Evolutionary conservation across 345 rosid genomes (phyloP), one percentile per base, ranked within the genome.

Genomic region (Pistacia vera): DNA sequence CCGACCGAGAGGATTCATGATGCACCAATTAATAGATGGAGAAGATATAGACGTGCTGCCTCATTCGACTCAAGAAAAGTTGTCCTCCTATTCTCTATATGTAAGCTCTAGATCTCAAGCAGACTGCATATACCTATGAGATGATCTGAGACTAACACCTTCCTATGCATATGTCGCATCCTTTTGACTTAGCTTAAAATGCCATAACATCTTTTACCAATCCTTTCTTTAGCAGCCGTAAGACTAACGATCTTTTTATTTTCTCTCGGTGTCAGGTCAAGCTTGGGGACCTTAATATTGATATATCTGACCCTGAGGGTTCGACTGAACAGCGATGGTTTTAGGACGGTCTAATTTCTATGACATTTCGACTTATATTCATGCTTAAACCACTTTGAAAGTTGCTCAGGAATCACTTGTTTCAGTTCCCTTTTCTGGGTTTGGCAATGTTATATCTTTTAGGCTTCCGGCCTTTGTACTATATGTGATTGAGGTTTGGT

Each of bases 231-330:
- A 6, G 49, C 49, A 13, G n/a, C 38, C 38, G n/a, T 12, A 11
- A 0, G 13, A 20, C 38, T 56, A 46, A 63, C 35, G n/a, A 4
- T 20, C 20, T 58, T 28, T 41, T 11, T 44, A 18, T 58, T 41
- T 58, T 22, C 55, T 16, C 81, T 71, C 30, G 48, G 59, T 77
- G 80, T 56, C 93, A 95, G 98, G 91, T 95, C 98, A 69, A 95
- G 93, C 76, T 77, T 91, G 67, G 98, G 98, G 48, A 90, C 98
- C 14, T 79, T 95, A 88, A 84, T 93, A 68, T 83, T 95, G 83
- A 95, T 95, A 62, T 95, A 88, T 81, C 85, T 93, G 79, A 95
- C 98, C 28, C 82, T 95, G 80, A 85, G 91, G 86, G 98, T 91
- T 57, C 83, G 88, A 80, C 95, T 86, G 76, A 68, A 78, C 13